A percentile compares a stretch with the other conserved stretches of the same genome.
Evolutionary conservation across 305 asterid species (phyloP).

Genomic region (Euphrasia arctica): DNA sequence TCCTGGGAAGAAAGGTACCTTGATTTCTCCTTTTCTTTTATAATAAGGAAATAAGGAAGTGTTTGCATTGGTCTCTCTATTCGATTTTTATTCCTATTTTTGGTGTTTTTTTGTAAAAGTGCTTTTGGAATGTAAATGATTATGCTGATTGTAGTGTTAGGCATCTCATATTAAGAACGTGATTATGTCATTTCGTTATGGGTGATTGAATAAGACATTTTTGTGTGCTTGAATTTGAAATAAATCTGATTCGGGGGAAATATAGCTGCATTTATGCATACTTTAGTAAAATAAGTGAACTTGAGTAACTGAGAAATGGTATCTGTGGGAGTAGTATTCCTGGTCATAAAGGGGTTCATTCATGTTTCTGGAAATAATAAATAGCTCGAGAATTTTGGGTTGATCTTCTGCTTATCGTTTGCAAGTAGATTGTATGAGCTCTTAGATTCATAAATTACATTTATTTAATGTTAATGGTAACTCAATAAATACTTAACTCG

Average conservation of each 20-base stretch:
- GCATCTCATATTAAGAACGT: neutral
- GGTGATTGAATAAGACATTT: slow-evolving; percentile 2
- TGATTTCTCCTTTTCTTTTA: neutral
- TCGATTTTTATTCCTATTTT: neutral
- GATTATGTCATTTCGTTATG: neutral
- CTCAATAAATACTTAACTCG: neutral
- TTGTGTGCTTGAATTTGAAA: slow-evolving; percentile 1
- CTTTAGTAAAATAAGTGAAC: neutral
- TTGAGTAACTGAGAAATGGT: neutral
- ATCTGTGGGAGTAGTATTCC: neutral
- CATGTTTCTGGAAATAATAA: slow-evolving; percentile 9
- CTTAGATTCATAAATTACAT: neutral
- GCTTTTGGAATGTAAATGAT: slow-evolving; percentile 1
- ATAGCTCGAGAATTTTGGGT: slow-evolving; percentile 1
- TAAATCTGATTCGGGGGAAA: slow-evolving; percentile 4
- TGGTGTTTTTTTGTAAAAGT: neutral
- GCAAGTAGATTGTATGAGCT: neutral
- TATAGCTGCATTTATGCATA: neutral
- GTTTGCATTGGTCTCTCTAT: neutral
- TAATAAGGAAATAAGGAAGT: neutral
- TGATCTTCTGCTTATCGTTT: neutral
- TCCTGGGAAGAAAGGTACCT: slow-evolving; percentile 34
- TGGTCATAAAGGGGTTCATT: neutral
- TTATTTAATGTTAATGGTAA: neutral
- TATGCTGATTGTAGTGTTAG: neutral